Conservation (phyloP, 352 stramenopile species). For the Phytopythium mirpurense region DNA sequence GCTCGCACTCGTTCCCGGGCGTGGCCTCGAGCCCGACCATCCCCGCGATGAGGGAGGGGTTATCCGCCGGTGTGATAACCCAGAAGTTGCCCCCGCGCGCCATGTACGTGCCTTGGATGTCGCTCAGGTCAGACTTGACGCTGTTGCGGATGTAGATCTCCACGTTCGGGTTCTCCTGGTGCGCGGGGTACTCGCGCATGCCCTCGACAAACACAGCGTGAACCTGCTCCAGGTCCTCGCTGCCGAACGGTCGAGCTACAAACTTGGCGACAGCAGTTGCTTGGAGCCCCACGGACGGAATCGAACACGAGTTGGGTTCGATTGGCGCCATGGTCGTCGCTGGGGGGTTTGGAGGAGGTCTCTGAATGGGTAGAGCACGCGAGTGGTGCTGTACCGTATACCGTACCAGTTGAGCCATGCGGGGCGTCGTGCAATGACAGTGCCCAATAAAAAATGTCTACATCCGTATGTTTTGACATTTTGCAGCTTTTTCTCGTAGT, state of each 20-base stretch:
- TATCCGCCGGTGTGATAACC: conserved; percentile 19
- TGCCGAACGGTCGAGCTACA: conserved; percentile 13
- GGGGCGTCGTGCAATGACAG: too few relatives aligned
- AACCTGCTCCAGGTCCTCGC: conserved; percentile 16
- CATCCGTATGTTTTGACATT: too few relatives aligned
- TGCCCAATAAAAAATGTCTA: too few relatives aligned
- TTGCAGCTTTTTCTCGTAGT: too few relatives aligned
- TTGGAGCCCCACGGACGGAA: too few relatives aligned
- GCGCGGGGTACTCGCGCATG: conserved; percentile 16
- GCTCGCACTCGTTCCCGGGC: conserved; percentile 16
- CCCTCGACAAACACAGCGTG: conserved; percentile 16
- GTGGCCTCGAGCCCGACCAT: conserved; percentile 32
- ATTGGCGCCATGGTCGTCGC: too few relatives aligned
- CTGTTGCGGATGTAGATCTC: conserved; percentile 15
- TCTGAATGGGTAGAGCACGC: too few relatives aligned
- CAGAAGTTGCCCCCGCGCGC: conserved; percentile 33
- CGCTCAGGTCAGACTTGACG: conserved; percentile 19
- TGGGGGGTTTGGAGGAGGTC: too few relatives aligned
- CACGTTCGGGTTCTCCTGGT: conserved; percentile 8
- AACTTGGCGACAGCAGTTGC: too few relatives aligned
- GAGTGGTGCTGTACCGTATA: too few relatives aligned
- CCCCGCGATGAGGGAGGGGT: conserved; percentile 15
- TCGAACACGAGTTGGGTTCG: too few relatives aligned
- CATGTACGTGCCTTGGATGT: conserved; percentile 30
- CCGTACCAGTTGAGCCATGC: too few relatives aligned